Evolutionary conservation across 768 basidiomycete species (phyloP).

Genomic region (Naganishia antarctica): DNA sequence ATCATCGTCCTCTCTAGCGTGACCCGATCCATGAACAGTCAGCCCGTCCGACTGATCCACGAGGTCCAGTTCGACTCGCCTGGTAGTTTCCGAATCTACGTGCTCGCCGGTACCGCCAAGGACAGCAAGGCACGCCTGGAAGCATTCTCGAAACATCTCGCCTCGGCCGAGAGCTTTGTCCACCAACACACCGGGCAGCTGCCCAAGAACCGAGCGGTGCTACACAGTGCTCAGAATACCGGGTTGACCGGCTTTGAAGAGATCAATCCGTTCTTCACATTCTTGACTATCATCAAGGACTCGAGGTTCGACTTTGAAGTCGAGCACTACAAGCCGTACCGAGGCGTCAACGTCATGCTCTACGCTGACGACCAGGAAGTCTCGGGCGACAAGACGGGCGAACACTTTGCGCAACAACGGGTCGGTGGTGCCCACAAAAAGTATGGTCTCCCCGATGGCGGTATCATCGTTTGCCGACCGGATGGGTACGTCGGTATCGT

Average conservation of each 20-base stretch:
- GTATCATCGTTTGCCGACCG: constrained; percentile 46
- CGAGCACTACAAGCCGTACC: constrained; percentile 24
- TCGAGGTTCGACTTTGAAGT: constrained; percentile 27
- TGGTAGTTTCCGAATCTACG: constrained; percentile 32
- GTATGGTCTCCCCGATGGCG: constrained; percentile 33
- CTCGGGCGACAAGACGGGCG: constrained; percentile 25
- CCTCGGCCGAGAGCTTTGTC: constrained; percentile 25
- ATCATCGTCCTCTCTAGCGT: constrained; percentile 14
- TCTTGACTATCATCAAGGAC: constrained; percentile 28
- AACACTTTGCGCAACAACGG: constrained; percentile 6
- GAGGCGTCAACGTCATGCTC: constrained; percentile 27
- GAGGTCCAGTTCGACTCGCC: constrained; percentile 30
- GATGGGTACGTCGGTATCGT: constrained; percentile 48
- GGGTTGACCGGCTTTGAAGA: constrained; percentile 27
- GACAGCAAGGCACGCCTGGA: constrained; percentile 10
- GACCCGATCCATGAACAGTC: constrained; percentile 26
- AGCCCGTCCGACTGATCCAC: constrained; percentile 31
- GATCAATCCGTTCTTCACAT: constrained; percentile 29
- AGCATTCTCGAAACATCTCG: constrained; percentile 23
- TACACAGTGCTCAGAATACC: constrained; percentile 26
- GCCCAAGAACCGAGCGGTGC: constrained; percentile 27
- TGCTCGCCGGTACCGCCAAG: constrained; percentile 23
- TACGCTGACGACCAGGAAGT: constrained; percentile 29
- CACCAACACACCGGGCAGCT: constrained; percentile 18
- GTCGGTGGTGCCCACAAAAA: constrained; percentile 29